Percentiles rank a stretch among this genome's conserved stretches.
These are phyloP conservation scores for Verticillium klebahnii DNA, from an alignment of 2,329 filamentous ascomycete genomes.

Conservation along the genomic window DNA sequence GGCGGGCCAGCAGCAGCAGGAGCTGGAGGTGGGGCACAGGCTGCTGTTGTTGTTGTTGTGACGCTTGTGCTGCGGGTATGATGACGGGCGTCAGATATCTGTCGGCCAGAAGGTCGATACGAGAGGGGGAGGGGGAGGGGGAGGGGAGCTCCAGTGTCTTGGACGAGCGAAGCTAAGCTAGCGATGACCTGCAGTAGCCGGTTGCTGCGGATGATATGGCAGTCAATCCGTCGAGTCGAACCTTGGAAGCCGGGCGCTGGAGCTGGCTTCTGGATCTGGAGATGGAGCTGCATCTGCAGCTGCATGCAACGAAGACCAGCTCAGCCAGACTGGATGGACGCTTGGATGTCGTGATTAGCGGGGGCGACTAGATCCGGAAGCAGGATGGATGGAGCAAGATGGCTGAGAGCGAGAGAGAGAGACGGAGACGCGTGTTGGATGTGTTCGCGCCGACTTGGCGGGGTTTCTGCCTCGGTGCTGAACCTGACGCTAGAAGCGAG, in stretches of 20 bases:
- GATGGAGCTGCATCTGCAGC: neutral
- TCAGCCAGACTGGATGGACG: neutral
- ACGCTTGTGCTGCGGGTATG: neutral
- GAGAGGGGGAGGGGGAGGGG: neutral
- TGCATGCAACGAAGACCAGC: neutral
- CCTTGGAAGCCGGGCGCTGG: neutral
- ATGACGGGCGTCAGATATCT: slow-evolving; percentile 8
- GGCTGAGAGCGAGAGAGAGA: neutral
- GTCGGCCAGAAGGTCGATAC: neutral
- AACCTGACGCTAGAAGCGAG: no score
- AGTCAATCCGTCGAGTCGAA: neutral
- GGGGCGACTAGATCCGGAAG: neutral
- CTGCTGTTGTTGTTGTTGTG: neutral
- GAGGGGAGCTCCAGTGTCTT: neutral
- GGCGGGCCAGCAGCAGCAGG: neutral
- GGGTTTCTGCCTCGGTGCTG: neutral
- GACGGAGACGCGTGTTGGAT: neutral
- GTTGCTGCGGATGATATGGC: neutral
- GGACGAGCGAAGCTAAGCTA: neutral
- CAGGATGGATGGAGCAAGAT: neutral
- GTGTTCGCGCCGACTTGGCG: neutral
- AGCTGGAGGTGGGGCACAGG: neutral
- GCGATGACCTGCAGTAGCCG: neutral
- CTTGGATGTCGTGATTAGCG: neutral
- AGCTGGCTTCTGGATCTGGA: neutral